Evolutionary conservation across 805 yeast species (phyloP).

Genomic region (Sungouiozyma ichnusensis): DNA sequence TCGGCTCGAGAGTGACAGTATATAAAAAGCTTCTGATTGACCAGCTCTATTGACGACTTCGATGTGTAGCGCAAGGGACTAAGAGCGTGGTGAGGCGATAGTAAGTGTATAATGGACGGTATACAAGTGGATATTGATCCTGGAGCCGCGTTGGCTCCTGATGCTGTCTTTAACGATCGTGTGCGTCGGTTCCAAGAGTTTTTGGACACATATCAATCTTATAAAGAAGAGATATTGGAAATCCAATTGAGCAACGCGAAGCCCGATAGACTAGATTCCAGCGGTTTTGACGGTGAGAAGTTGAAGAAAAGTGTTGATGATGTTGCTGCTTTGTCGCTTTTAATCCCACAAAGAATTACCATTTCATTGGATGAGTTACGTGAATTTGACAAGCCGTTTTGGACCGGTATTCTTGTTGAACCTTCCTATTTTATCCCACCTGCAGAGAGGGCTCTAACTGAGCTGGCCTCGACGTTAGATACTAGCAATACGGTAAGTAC

Average conservation of each 20-base stretch:
- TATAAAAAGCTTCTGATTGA: no score
- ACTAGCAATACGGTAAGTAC: constrained; percentile 29
- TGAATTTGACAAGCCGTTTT: constrained; percentile 67
- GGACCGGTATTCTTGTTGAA: constrained; percentile 59
- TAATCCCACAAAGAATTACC: constrained; percentile 38
- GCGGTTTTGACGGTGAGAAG: constrained; percentile 15
- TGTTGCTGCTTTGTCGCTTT: constrained; percentile 4
- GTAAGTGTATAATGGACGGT: neutral
- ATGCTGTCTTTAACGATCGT: constrained; percentile 62
- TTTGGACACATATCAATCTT: constrained; percentile 54
- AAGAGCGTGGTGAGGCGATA: no score
- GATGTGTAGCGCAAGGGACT: no score
- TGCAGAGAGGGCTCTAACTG: constrained; percentile 75
- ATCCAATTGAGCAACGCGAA: constrained; percentile 23
- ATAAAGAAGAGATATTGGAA: constrained; percentile 53
- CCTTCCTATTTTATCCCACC: constrained; percentile 89
- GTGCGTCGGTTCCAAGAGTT: constrained; percentile 84
- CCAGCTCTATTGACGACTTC: no score
- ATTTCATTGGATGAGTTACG: constrained; percentile 82
- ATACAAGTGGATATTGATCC: constrained; percentile 3
- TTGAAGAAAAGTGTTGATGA: constrained; percentile 19
- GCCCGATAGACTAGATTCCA: neutral
- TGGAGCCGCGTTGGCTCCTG: constrained; percentile 22
- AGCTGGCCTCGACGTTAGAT: constrained; percentile 58
- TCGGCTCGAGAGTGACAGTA: no score